Base-by-base conservation (phyloP, 306 rosid species). In the Pterocarpus macrocarpus region DNA sequence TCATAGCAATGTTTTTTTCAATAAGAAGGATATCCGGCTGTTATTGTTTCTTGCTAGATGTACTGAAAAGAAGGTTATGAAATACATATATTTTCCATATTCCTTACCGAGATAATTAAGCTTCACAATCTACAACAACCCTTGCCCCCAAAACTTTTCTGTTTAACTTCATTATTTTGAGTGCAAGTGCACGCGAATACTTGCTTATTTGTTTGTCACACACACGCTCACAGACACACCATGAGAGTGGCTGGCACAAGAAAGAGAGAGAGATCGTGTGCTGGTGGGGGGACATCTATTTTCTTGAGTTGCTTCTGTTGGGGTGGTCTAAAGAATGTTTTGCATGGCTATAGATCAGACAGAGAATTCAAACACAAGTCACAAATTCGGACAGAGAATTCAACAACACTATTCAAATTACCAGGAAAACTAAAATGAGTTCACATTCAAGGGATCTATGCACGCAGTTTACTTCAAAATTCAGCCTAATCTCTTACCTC, bases 241-340 rank as follows among this genome's bases (percentile, higher is more conserved):
- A 12, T 47, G 53, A 47, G 53, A 47, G n/a, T 47, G 53, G 15
- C 9, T 9, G 53, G 53, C n/a, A 59, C n/a, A 12, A 6, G 35
- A 0, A 11, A 57, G 39, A 50, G 57, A 32, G 39, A 17, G 62
- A 63, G 53, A 65, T 22, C 79, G 72, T 79, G 72, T 82, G 81
- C 50, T 71, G 52, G 85, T 44, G 75, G 85, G 86, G 90, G 75
- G 85, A 85, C 88, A 85, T 56, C 43, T 47, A 75, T 61, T 84
- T 78, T 71, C 17, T 61, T 49, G 77, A 43, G 73, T 71, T 84
- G 64, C 82, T 67, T 44, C 79, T 45, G 64, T 14, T 58, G 28
- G 56, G 43, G 84, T 76, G 87, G 86, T 86, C 87, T 91, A 80
- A 41, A 79, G 59, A 55, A 73, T 67, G 80, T 52, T 71, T 84